Evolutionary conservation across 1,284 basidiomycete genomes (phyloP).

Genomic region (Microbotryomycetes sp.): DNA sequence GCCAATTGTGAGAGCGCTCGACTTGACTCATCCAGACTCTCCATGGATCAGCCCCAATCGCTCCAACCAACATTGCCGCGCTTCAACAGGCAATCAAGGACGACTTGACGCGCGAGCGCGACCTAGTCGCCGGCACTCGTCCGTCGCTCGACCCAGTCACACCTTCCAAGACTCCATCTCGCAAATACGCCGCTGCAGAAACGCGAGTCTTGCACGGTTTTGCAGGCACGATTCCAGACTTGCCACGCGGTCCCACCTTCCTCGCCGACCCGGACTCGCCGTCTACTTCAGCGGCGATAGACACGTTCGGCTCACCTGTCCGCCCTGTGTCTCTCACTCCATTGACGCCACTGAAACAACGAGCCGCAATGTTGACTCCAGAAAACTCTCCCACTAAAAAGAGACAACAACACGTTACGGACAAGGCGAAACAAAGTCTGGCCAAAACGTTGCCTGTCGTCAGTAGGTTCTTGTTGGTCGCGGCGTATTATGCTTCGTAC

Average conservation of each 20-base stretch:
- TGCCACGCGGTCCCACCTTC: not conserved
- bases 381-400: not conserved
- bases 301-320: not conserved
- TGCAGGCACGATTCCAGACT: not conserved
- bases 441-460: constrained; percentile 19
- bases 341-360: not conserved
- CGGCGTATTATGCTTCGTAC: constrained; percentile 22
- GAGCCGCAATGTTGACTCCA: constrained; percentile 8
- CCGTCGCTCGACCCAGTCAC: not conserved
- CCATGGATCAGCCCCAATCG: constrained; percentile 7
- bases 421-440: constrained; percentile 2
- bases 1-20: not conserved
- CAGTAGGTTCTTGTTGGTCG: constrained; percentile 21
- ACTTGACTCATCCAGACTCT: not conserved
- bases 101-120: constrained; percentile 15
- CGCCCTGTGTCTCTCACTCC: not conserved
- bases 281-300: not conserved
- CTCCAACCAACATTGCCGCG: constrained; percentile 6
- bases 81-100: constrained; percentile 5
- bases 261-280: not conserved
- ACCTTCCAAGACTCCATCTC: not conserved
- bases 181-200: not conserved
- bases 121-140: not conserved
- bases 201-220: not conserved
- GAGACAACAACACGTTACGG: not conserved